A percentile compares a stretch with the other conserved stretches of the same genome.
phyloP scores from a whole-genome alignment of 352 stramenopile species.

The Globisporangium parvum region DNA sequence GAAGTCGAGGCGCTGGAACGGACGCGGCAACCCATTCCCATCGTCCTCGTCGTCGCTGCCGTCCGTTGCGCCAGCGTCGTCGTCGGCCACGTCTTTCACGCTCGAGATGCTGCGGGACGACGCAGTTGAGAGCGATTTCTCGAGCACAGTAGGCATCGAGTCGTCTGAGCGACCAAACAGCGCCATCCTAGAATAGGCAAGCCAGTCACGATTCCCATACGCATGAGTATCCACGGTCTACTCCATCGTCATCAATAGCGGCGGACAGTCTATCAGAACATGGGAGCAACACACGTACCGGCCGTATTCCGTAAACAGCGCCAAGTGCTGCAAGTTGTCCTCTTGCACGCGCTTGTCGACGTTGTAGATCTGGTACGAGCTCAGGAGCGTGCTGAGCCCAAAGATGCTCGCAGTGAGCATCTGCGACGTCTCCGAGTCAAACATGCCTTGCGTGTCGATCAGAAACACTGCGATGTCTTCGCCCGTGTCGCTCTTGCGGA shows the following conservation, averaged over 20 bases:
- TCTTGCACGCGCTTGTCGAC: conserved; percentile 99
- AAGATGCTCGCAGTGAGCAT: conserved; percentile 99
- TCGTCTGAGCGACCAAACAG: conserved; percentile 49
- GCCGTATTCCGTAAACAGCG: conserved; percentile 99
- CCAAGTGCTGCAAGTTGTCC: conserved; percentile 98
- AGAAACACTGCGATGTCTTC: conserved; percentile 94
- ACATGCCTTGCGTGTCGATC: conserved; percentile 99
- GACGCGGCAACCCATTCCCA: conserved; percentile 36
- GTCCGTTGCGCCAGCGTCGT: conserved; percentile 20
- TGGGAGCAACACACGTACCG: conserved; percentile 56
- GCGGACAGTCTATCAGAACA: too few relatives aligned
- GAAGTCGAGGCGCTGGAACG: conserved; percentile 99
- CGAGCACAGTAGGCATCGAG: conserved; percentile 20
- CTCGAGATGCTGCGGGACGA: conserved; percentile 25
- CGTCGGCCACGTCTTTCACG: conserved; percentile 22
- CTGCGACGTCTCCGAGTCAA: conserved; percentile 98
- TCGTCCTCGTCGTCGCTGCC: conserved; percentile 23
- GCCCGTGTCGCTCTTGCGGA: conserved; percentile 82
- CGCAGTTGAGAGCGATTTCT: conserved; percentile 34
- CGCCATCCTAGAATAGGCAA: conserved; percentile 47
- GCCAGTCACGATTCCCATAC: too few relatives aligned
- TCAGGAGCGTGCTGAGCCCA: conserved; percentile 95
- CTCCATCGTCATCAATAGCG: too few relatives aligned
- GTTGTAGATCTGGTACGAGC: conserved; percentile 99
- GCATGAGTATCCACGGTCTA: too few relatives aligned